Evolutionary conservation across 805 yeast genomes (phyloP), one percentile per base, ranked within the genome.

Genomic region (Saturnispora halmiae): DNA sequence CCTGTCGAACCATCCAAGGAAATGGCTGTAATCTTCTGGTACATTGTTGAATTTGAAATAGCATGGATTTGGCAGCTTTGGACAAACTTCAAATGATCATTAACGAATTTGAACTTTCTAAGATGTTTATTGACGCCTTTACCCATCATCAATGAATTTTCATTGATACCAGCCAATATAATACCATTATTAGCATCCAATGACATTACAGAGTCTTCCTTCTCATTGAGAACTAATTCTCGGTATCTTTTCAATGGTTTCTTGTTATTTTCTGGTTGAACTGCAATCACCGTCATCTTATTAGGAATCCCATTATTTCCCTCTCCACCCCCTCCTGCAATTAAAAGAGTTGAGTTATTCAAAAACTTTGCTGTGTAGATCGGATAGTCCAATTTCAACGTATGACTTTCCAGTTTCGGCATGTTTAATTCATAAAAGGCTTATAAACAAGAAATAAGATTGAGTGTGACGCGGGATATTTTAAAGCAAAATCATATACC

Each of bases 321-420:
- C 58, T 85, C 94, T 20, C 96, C 97, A 24, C 96, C 96, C 34
- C 98, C 98, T 31, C 98, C 98, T 3, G 86, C 77, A 22, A 81
- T 81, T 36, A 87, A 59, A 21, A 88, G 58, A 1, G 78, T 72
- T 45, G 66, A 62, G 47, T 77, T 70, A 49, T 73, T 68, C 34
- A 79, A 65, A 56, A 85, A 87, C 45, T 75, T 73, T 40, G 90
- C 79, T 2, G 86, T 90, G 51, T 81, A 83, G 10, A 87, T 69
- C 1, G 98, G 97, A 52, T 79, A 83, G 2, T 84, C 90, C 13
- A 59, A 32, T 27, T 56, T 58, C 8, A 56, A 42, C 1, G 58
- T 40, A 37, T 49, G 39, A 7, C 45, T 47, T 34, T 54, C 51
- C 25, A 59, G 22, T 36, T 54, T 55, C 15, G 24, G 10, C 34